Conservation (phyloP, 805 yeast species). For the Suhomyces sp. region DNA sequence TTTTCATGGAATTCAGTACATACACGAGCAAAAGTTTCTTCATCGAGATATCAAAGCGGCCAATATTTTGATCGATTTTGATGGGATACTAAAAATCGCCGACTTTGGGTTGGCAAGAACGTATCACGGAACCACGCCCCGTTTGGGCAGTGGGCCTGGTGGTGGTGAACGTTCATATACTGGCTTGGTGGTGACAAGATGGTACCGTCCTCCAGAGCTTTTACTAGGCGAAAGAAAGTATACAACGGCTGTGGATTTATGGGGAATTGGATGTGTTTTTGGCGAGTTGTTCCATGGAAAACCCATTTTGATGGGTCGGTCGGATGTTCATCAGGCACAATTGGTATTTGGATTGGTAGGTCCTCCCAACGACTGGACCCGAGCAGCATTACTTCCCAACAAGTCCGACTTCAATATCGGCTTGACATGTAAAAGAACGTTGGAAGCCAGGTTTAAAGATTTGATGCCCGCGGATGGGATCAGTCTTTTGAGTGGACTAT, state of each 20-base stretch:
- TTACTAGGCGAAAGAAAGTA: slow-evolving; percentile 80
- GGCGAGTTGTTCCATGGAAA: slow-evolving; percentile 81
- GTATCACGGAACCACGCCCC: slow-evolving; percentile 62
- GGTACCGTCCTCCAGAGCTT: slow-evolving; percentile 97
- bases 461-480: slow-evolving; percentile 48
- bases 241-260: slow-evolving; percentile 93
- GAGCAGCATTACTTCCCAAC: slow-evolving; percentile 55
- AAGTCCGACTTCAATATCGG: slow-evolving; percentile 45
- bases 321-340: slow-evolving; percentile 86
- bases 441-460: slow-evolving; percentile 48
- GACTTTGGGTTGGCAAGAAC: slow-evolving; percentile 92
- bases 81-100: slow-evolving; percentile 82
- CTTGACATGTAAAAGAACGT: slow-evolving; percentile 44
- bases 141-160: slow-evolving; percentile 50
- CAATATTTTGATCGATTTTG: slow-evolving; percentile 75
- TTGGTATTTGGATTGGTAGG: slow-evolving; percentile 81
- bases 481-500: slow-evolving; percentile 55
- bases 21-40: slow-evolving; percentile 58
- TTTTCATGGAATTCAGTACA: slow-evolving; percentile 73
- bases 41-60: slow-evolving; percentile 97
- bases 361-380: slow-evolving; percentile 69
- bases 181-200: slow-evolving; percentile 83
- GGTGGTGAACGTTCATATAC: slow-evolving; percentile 55
- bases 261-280: slow-evolving; percentile 97
- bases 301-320: slow-evolving; percentile 82